Base-by-base conservation (phyloP, 345 rosid species). In the Lepidium aucheri region DNA sequence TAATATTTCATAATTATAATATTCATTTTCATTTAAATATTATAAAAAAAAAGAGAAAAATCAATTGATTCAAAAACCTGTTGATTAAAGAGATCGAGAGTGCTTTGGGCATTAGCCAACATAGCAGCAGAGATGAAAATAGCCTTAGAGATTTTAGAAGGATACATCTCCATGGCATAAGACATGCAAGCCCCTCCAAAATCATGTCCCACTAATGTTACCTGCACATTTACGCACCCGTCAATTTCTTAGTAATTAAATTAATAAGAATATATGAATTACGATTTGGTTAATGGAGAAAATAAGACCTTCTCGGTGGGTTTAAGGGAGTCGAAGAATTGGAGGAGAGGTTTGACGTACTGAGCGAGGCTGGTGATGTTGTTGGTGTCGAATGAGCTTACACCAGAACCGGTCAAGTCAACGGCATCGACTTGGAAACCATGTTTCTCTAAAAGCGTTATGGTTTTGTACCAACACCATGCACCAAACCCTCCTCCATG, bases 401-500 rank as follows among this genome's bases (percentile, higher is more conserved):
- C 79, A 12, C 91, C 90, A 8, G 86, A 84, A 52, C 86, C 96
- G 7, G 85, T 72, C 47, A 90, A 74, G 75, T 84, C 90, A 33
- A 85, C 78, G 2, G 86, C 88, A 41, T 83, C 85, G 14, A 84
- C 91, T 61, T 72, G 69, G 56, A 80, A 84, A 1, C 90, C 90
- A 69, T 53, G 69, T 73, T 77, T 85, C 61, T 72, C 72, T 51
- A 90, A 71, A 42, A 85, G 87, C 4, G 95, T 71, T 52, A 85
- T 85, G 16, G 91, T 84, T 75, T 90, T 87, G 32, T 86, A 87
- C 91, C 94, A 89, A 70, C 91, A 86, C 91, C 94, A 87, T 7
- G 94, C 96, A 4, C 96, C 96, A 67, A 85, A 89, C 6, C 96
- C 96, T 39, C 94, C 96, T 57, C 91, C 96, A 67, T 89, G 96